Conservation (phyloP, 768 basidiomycete genomes). For the Lactarius quietus region DNA sequence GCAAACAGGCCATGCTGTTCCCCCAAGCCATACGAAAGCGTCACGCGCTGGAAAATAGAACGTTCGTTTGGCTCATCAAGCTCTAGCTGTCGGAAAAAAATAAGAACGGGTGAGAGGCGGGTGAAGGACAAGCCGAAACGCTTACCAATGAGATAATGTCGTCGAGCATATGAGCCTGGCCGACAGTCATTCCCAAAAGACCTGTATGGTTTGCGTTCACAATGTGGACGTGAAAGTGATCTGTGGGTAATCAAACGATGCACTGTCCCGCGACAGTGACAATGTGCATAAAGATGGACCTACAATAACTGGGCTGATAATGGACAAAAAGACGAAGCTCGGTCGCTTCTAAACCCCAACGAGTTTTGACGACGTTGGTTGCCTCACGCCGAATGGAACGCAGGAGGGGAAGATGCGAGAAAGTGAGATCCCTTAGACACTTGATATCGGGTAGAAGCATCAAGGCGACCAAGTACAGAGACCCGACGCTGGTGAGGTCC, state of each 20-base stretch:
- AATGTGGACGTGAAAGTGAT: slow-evolving; percentile 93
- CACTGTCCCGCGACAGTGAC: slow-evolving; percentile 6
- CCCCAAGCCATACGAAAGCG: slow-evolving; percentile 79
- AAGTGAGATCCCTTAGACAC: slow-evolving; percentile 72
- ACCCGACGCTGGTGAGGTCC: slow-evolving; percentile 71
- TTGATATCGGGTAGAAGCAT: slow-evolving; percentile 56
- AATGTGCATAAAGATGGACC: slow-evolving; percentile 32
- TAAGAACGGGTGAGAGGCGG: background rate
- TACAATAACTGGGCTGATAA: slow-evolving; percentile 96
- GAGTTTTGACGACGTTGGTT: slow-evolving; percentile 46
- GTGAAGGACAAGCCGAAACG: background rate
- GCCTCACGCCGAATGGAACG: slow-evolving; percentile 59
- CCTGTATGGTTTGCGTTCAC: slow-evolving; percentile 69
- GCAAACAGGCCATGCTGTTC: slow-evolving; percentile 71
- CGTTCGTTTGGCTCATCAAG: slow-evolving; percentile 44
- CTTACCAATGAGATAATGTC: slow-evolving; percentile 83
- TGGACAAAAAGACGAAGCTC: slow-evolving; percentile 81
- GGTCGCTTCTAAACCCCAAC: slow-evolving; percentile 63
- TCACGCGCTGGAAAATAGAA: slow-evolving; percentile 63
- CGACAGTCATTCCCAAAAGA: slow-evolving; percentile 69
- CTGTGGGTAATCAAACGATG: slow-evolving; percentile 39
- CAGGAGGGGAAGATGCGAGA: slow-evolving; percentile 62
- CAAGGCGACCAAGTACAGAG: slow-evolving; percentile 85
- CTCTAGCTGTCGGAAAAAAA: slow-evolving; percentile 54
- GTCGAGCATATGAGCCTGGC: slow-evolving; percentile 91